Evolutionary conservation across 2,329 filamentous ascomycete species (phyloP).

Genomic region (Diaporthe vexans): DNA sequence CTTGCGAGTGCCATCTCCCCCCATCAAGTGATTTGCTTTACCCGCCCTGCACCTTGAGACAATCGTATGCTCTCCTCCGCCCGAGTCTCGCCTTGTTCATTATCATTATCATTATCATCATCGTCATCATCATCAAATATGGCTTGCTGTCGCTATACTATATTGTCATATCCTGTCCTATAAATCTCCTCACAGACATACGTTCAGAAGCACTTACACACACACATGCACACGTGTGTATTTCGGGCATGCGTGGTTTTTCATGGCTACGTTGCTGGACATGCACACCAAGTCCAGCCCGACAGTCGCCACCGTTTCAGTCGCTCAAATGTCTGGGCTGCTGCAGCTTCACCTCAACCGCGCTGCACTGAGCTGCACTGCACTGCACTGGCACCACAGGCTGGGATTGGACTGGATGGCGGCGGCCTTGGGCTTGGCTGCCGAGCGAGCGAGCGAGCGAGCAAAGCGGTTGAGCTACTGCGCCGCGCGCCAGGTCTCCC

Average conservation of each 20-base stretch:
- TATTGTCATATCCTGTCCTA: neutral
- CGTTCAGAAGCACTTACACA: neutral
- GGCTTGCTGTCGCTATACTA: neutral
- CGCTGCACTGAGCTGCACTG: conserved; percentile 22
- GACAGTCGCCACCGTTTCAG: conserved; percentile 36
- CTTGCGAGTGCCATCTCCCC: conserved; percentile 12
- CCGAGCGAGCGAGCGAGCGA: conserved; percentile 32
- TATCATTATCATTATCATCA: neutral
- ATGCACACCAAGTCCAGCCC: conserved; percentile 23
- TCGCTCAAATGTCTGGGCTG: conserved; percentile 26
- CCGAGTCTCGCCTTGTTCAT: neutral
- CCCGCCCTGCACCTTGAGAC: conserved; percentile 4
- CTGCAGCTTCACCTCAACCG: conserved; percentile 34
- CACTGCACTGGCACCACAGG: conserved; percentile 34
- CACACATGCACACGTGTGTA: neutral
- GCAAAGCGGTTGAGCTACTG: conserved; percentile 39
- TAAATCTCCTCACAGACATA: neutral
- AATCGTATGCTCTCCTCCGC: neutral
- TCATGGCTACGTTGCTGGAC: conserved; percentile 19
- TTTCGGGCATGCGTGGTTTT: conserved; percentile 26
- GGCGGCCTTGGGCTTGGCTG: conserved; percentile 38
- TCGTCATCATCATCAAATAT: neutral
- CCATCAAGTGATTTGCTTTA: neutral
- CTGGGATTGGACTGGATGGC: conserved; percentile 34
- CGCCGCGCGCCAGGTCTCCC: conserved; percentile 36